Percentiles rank a stretch among this genome's conserved stretches.
Conservation (phyloP, 768 basidiomycete genomes). For the Lentinula sp. region DNA sequence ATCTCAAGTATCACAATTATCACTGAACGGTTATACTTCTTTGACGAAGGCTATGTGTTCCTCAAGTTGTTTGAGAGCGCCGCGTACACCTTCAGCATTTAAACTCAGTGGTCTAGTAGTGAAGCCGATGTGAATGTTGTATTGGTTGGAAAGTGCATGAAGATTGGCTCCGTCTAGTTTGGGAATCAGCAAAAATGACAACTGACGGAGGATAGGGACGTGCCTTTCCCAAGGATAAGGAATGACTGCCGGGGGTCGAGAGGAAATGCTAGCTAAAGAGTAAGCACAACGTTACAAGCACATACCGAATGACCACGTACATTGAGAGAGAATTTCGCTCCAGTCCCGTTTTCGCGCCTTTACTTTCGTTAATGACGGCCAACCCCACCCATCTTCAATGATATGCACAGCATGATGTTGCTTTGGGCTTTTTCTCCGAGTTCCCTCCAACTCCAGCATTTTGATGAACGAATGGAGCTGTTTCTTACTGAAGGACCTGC, state of each 20-base stretch:
- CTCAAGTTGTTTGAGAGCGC: slow-evolving; percentile 40
- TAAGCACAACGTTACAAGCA: not conserved
- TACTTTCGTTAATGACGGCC: slow-evolving; percentile 54
- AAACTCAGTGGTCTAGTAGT: slow-evolving; percentile 49
- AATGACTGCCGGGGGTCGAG: slow-evolving; percentile 59
- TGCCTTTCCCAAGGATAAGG: slow-evolving; percentile 68
- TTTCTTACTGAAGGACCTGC: slow-evolving; percentile 54
- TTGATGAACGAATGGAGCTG: slow-evolving; percentile 52
- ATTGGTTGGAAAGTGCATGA: slow-evolving; percentile 49
- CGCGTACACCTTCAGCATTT: slow-evolving; percentile 51
- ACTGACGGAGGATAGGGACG: slow-evolving; percentile 6
- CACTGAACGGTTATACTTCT: slow-evolving; percentile 30
- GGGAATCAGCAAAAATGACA: not conserved
- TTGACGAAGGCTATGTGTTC: slow-evolving; percentile 43
- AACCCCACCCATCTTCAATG: slow-evolving; percentile 62
- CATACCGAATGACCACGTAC: slow-evolving; percentile 28
- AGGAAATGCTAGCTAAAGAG: slow-evolving; percentile 37
- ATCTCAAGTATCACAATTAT: not conserved
- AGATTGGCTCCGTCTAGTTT: slow-evolving; percentile 58
- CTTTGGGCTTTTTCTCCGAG: slow-evolving; percentile 29
- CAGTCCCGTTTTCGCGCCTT: slow-evolving; percentile 42
- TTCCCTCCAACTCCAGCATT: slow-evolving; percentile 30
- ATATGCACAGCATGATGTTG: slow-evolving; percentile 40
- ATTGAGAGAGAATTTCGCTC: slow-evolving; percentile 38
- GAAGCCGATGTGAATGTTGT: slow-evolving; percentile 59